phyloP scores from a whole-genome alignment of 345 rosid species.

The Stellera chamaejasme region DNA sequence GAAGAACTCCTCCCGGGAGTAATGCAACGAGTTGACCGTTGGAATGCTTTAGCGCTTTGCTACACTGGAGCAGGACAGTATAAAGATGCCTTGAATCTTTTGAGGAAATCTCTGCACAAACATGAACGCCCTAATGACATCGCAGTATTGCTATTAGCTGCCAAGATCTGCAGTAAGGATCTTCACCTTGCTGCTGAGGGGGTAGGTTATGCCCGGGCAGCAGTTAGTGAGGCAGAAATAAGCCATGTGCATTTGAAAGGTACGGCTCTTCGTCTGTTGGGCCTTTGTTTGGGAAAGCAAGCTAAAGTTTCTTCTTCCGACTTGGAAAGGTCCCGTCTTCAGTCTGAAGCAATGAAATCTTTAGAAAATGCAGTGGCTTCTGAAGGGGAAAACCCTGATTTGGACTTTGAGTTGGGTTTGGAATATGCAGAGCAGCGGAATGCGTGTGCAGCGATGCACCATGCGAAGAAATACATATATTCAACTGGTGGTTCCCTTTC shows the following conservation, averaged over 20 bases:
- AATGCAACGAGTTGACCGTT: slow-evolving; percentile 66
- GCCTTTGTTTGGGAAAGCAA: slow-evolving; percentile 82
- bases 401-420: slow-evolving; percentile 74
- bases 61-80: slow-evolving; percentile 56
- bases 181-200: slow-evolving; percentile 79
- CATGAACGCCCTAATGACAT: slow-evolving; percentile 70
- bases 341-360: slow-evolving; percentile 71
- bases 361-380: slow-evolving; percentile 55
- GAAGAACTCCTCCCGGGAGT: slow-evolving; percentile 86
- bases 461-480: slow-evolving; percentile 67
- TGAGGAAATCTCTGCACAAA: slow-evolving; percentile 77
- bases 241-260: slow-evolving; percentile 68
- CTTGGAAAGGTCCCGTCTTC: slow-evolving; percentile 71
- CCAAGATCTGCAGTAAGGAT: slow-evolving; percentile 81
- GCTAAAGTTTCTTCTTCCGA: slow-evolving; percentile 72
- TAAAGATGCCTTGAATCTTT: slow-evolving; percentile 51
- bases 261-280: slow-evolving; percentile 59
- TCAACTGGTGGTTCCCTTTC: slow-evolving; percentile 73
- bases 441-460: slow-evolving; percentile 55
- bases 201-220: slow-evolving; percentile 58
- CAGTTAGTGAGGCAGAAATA: slow-evolving; percentile 48
- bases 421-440: slow-evolving; percentile 85
- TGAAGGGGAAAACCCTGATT: slow-evolving; percentile 65
- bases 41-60: slow-evolving; percentile 84
- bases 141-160: slow-evolving; percentile 62